Conservation (phyloP, 441 rosid species). For the Mallotus japonicus region DNA sequence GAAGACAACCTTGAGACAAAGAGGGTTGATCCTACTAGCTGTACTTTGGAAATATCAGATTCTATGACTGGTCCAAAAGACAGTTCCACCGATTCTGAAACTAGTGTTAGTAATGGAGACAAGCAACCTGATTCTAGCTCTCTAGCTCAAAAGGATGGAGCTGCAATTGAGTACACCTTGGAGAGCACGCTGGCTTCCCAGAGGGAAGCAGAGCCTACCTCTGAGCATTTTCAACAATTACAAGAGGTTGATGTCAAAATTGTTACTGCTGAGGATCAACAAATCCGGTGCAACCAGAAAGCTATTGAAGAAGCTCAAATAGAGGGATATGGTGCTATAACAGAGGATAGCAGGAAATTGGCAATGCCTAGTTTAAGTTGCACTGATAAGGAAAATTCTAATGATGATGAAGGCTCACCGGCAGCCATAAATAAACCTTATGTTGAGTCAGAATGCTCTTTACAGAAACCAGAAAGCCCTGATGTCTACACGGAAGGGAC, state of each 20-base stretch:
- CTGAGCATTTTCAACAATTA: constrained; percentile 32
- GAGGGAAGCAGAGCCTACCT: constrained; percentile 31
- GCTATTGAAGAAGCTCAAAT: constrained; percentile 35
- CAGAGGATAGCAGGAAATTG: constrained; percentile 26
- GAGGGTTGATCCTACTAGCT: constrained; percentile 66
- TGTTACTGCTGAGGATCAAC: constrained; percentile 31
- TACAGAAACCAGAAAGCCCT: constrained; percentile 30
- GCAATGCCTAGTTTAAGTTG: constrained; percentile 21
- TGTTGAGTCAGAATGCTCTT: constrained; percentile 28
- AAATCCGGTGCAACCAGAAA: constrained; percentile 25
- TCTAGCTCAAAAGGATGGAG: constrained; percentile 35
- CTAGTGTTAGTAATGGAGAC: constrained; percentile 41
- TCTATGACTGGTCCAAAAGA: constrained; percentile 49
- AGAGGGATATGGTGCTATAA: constrained; percentile 26
- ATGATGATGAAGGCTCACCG: constrained; percentile 30
- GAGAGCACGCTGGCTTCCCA: constrained; percentile 28
- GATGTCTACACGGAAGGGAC: constrained; percentile 32
- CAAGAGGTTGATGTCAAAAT: constrained; percentile 40
- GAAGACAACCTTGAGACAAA: constrained; percentile 66
- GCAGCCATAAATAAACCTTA: constrained; percentile 32
- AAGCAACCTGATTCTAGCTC: constrained; percentile 35
- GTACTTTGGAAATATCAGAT: constrained; percentile 39
- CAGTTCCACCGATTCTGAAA: constrained; percentile 49
- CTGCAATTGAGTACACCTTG: constrained; percentile 28
- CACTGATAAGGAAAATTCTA: constrained; percentile 15